phyloP scores from a whole-genome alignment of 768 basidiomycete species.

The Lactarius sanguifluus region DNA sequence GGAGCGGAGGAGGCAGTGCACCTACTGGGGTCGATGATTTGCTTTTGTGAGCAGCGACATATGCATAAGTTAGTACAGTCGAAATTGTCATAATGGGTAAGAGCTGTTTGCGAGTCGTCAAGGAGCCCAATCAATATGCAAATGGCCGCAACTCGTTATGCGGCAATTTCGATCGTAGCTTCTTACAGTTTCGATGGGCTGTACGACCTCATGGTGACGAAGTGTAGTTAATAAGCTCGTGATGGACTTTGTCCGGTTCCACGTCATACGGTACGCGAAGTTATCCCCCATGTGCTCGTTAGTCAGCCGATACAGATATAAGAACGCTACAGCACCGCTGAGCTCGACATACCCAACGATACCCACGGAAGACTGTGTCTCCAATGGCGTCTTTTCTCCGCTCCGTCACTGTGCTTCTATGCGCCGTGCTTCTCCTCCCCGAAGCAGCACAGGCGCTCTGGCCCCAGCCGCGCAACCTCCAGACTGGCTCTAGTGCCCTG shows the following conservation, averaged over 20 bases:
- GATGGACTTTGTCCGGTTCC: background rate
- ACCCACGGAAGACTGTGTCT: background rate
- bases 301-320: background rate
- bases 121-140: no score
- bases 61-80: no score
- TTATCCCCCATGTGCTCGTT: background rate
- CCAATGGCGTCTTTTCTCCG: background rate
- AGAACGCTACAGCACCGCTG: background rate
- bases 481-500: slow-evolving; percentile 36
- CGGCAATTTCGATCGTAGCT: no score
- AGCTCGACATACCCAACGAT: background rate
- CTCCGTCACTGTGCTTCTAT: slow-evolving; percentile 2
- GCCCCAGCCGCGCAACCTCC: slow-evolving; percentile 38
- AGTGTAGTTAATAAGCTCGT: no score
- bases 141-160: no score
- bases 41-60: slow-evolving; percentile 36
- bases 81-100: no score
- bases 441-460: slow-evolving; percentile 36
- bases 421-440: slow-evolving; percentile 30
- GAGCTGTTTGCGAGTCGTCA: no score
- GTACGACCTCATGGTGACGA: background rate
- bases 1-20: slow-evolving; percentile 29
- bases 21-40: slow-evolving; percentile 42
- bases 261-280: no score
- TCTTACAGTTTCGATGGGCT: background rate